A percentile compares a stretch with the other conserved stretches of the same genome.
These are phyloP conservation scores for Ogataea trehalophila DNA, from an alignment of 805 yeast genomes.

Conservation along the genomic window DNA sequence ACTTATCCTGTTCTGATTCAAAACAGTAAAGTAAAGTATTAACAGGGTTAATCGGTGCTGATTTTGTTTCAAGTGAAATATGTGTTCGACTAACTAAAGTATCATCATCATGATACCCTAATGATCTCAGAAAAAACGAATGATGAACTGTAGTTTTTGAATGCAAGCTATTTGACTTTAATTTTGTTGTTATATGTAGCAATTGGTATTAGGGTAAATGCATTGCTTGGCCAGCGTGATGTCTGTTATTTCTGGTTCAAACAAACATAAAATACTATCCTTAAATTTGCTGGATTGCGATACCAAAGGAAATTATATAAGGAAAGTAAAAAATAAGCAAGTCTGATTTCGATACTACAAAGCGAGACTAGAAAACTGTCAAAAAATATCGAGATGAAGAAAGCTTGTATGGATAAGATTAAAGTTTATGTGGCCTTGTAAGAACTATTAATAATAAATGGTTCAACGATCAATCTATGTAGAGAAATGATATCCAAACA, in stretches of 20 bases:
- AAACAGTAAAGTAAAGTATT: slow-evolving; percentile 10
- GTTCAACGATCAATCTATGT: background rate
- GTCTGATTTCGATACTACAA: no score
- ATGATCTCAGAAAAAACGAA: slow-evolving; percentile 6
- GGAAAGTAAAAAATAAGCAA: no score
- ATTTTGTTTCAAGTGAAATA: slow-evolving; percentile 12
- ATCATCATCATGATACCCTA: slow-evolving; percentile 1
- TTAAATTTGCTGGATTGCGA: no score
- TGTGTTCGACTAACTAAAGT: slow-evolving; percentile 12
- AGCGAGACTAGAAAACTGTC: no score
- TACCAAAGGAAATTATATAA: no score
- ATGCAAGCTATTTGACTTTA: slow-evolving; percentile 5
- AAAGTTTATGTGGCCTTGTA: no score
- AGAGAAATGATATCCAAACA: background rate
- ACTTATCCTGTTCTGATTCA: slow-evolving; percentile 1
- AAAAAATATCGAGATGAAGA: no score
- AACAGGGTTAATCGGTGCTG: slow-evolving; percentile 17
- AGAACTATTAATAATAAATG: background rate
- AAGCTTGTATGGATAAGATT: no score
- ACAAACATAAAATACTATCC: no score
- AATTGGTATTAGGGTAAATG: background rate
- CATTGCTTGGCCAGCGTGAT: no score
- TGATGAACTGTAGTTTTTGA: slow-evolving; percentile 12
- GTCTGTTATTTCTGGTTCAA: no score
- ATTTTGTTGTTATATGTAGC: slow-evolving; percentile 6